Evolutionary conservation across 2,329 filamentous ascomycete genomes (phyloP).

Genomic region (Cucurbitaria berberidis): DNA sequence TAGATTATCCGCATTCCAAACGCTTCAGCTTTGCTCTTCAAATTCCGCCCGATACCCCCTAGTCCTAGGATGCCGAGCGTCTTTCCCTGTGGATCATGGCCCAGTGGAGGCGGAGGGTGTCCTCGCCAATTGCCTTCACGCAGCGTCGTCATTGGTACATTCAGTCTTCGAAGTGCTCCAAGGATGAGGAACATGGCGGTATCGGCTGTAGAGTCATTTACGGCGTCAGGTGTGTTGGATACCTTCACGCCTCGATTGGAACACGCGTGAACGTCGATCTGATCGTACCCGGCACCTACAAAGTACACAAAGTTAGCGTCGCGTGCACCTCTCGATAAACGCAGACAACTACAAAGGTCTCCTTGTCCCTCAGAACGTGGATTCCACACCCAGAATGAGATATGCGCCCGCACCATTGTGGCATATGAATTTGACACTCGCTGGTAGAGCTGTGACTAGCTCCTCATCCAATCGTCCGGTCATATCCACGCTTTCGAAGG

Average conservation of each 20-base stretch:
- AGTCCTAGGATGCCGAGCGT: slow-evolving; percentile 81
- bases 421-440: slow-evolving; percentile 48
- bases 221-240: slow-evolving; percentile 80
- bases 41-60: slow-evolving; percentile 81
- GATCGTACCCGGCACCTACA: slow-evolving; percentile 82
- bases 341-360: background rate
- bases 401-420: slow-evolving; percentile 51
- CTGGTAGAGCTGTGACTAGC: slow-evolving; percentile 61
- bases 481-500: slow-evolving; percentile 66
- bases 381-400: background rate
- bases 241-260: slow-evolving; percentile 70
- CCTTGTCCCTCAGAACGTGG: background rate
- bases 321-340: background rate
- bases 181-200: slow-evolving; percentile 80
- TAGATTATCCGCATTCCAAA: slow-evolving; percentile 81
- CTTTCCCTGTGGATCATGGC: slow-evolving; percentile 81
- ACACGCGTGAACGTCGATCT: slow-evolving; percentile 76
- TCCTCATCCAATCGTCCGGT: slow-evolving; percentile 76
- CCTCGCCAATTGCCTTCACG: slow-evolving; percentile 74
- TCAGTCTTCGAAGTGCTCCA: slow-evolving; percentile 77
- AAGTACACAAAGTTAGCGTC: background rate
- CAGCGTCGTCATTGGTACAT: slow-evolving; percentile 68
- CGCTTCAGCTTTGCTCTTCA: slow-evolving; percentile 74
- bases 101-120: slow-evolving; percentile 59
- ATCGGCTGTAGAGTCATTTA: slow-evolving; percentile 85